Base-by-base conservation (phyloP, 2,329 filamentous ascomycete genomes). In the Phyllachora maydis region DNA sequence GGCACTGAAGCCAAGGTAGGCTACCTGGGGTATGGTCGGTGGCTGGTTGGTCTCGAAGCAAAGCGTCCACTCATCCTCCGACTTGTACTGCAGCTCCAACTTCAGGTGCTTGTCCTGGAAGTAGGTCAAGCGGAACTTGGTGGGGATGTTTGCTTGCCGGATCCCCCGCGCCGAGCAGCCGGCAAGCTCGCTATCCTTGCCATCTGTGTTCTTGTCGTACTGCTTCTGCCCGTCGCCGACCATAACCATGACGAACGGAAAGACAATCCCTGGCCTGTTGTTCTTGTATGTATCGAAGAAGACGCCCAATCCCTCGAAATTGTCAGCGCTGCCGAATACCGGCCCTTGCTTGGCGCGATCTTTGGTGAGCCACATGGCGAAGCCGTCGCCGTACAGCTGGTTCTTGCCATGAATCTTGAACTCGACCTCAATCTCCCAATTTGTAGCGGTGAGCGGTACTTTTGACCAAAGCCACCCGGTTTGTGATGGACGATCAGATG, bases 271-370 rank as follows among this genome's bases (percentile, higher is more conserved):
- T 1, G 88, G 85, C 9, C 88, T 71, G 56, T 93, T 92, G 59
- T 98, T 98, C 69, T 98, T 98, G 63, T 98, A 98, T 21, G 88
- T 98, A 46, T 98, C 88, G 53, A 98, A 67, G 56, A 93, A 95
- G 48, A 98, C 64, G 26, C 82, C 88, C 22, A 98, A 63, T 4
- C 88, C 88, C 47, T 98, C 85, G 38, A 95, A 98, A 33, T 67
- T 67, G 52, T 98, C 85, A 15, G 63, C 59, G 35, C 72, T 73
- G 23, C 88, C 88, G 48, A 98, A 98, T 18, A 98, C 85, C 8
- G 70, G 63, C 10, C 88, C 88, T 28, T 59, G 52, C 37, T 72
- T 64, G 16, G 67, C 83, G 33, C 88, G 78, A 50, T 92, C 72
- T 52, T 91, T 91, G 35, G 85, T 95, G 41, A 98, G 64, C 88